phyloP scores from a whole-genome alignment of 208 protist species.

The Trichomonas vaginalis region DNA sequence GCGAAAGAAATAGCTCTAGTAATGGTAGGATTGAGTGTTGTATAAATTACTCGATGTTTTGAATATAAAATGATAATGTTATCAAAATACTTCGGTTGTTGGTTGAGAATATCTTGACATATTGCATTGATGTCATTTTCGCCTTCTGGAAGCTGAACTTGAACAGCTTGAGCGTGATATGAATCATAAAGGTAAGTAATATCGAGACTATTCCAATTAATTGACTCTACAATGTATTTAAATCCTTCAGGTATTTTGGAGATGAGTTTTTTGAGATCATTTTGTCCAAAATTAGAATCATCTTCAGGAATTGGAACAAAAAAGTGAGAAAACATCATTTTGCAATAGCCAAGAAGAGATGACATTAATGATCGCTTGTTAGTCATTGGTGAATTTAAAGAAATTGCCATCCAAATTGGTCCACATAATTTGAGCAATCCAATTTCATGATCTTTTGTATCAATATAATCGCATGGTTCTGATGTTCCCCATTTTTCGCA shows the following conservation, averaged over 20 bases:
- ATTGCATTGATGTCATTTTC: neutral
- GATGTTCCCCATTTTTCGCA: neutral
- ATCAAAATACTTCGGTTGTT: neutral
- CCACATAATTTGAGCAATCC: neutral
- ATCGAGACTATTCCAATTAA: constrained; percentile 6
- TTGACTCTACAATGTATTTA: neutral
- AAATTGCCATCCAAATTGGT: neutral
- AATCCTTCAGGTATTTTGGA: neutral
- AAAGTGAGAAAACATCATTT: neutral
- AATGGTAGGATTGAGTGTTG: neutral
- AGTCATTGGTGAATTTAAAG: neutral
- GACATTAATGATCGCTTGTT: neutral
- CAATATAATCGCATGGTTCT: neutral
- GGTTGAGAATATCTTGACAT: neutral
- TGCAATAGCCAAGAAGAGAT: neutral
- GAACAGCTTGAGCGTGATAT: neutral
- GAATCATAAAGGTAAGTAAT: neutral
- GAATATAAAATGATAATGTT: neutral
- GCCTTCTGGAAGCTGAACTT: neutral
- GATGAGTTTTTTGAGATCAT: neutral
- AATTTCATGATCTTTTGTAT: neutral
- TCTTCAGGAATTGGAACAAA: neutral
- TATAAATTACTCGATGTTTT: neutral
- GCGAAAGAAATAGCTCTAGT: neutral
- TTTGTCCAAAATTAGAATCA: neutral